A percentile compares a stretch with the other conserved stretches of the same genome.
Evolutionary conservation across 352 stramenopile species (phyloP).

Genomic region (Phytophthora podocarpi): DNA sequence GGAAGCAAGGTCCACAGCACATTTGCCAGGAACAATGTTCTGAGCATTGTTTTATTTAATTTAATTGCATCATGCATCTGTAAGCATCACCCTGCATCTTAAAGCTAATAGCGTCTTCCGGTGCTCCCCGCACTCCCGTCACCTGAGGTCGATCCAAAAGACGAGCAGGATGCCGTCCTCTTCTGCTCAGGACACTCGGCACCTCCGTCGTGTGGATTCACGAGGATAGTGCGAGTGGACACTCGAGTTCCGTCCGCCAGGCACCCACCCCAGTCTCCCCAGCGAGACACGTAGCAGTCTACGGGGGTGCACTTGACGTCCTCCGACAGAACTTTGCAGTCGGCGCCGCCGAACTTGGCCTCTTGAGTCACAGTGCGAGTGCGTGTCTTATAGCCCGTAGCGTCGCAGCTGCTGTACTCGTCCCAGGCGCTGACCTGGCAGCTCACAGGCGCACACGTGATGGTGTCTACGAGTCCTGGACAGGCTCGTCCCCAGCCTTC

Average conservation of each 20-base stretch:
- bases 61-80: not conserved
- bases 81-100: not conserved
- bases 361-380: conserved; percentile 23
- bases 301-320: conserved; percentile 28
- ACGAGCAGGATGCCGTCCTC: conserved; percentile 11
- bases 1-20: too few relatives aligned
- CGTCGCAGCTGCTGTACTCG: conserved; percentile 31
- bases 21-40: too few relatives aligned
- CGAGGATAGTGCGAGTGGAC: conserved; percentile 43
- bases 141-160: conserved; percentile 6
- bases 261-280: conserved; percentile 33
- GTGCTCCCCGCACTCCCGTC: not conserved
- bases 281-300: conserved; percentile 43
- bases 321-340: conserved; percentile 28
- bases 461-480: conserved; percentile 26
- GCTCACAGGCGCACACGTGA: conserved; percentile 24
- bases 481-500: conserved; percentile 30
- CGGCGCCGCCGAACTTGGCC: conserved; percentile 27
- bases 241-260: conserved; percentile 29
- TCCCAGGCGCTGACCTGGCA: conserved; percentile 36
- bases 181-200: conserved; percentile 41
- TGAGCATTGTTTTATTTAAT: too few relatives aligned
- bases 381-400: conserved; percentile 33
- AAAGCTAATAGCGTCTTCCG: not conserved
- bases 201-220: conserved; percentile 42